These are phyloP conservation scores for Zygosaccharomyces kombuchaensis DNA, from an alignment of 805 yeast genomes.

Conservation along the genomic window DNA sequence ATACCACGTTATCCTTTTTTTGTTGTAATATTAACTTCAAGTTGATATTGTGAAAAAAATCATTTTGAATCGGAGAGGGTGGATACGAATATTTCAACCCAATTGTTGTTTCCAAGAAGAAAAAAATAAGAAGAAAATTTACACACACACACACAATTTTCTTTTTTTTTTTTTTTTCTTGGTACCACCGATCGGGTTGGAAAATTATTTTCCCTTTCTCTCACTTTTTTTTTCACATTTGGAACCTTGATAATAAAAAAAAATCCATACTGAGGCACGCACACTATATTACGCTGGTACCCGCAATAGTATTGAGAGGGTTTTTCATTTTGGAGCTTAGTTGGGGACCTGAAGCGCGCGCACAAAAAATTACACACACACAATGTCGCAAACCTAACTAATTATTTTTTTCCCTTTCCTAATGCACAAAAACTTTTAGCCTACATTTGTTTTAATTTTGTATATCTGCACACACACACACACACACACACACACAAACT, in stretches of 20 bases:
- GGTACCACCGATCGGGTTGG: not conserved
- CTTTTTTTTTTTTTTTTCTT: not conserved
- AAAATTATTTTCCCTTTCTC: not conserved
- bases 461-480: conserved; percentile 17
- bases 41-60: not conserved
- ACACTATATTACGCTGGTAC: conserved; percentile 8
- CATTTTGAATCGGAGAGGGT: not conserved
- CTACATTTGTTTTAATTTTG: conserved; percentile 12
- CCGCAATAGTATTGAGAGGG: conserved; percentile 5
- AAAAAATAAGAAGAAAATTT: too few species aligned
- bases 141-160: not conserved
- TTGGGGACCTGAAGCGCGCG: not conserved
- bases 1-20: conserved; percentile 7
- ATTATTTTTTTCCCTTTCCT: conserved; percentile 13
- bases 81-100: too few species aligned
- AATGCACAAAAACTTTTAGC: conserved; percentile 16
- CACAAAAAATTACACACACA: conserved; percentile 9
- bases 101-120: not conserved
- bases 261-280: not conserved
- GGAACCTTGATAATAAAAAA: not conserved
- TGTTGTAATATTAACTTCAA: conserved; percentile 7
- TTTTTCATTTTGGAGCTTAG: conserved; percentile 1
- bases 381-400: conserved; percentile 12
- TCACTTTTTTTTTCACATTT: not conserved
- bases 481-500: conserved; percentile 12